Conservation (phyloP, 768 basidiomycete genomes). For the Porpolomopsis calyptriformis region DNA sequence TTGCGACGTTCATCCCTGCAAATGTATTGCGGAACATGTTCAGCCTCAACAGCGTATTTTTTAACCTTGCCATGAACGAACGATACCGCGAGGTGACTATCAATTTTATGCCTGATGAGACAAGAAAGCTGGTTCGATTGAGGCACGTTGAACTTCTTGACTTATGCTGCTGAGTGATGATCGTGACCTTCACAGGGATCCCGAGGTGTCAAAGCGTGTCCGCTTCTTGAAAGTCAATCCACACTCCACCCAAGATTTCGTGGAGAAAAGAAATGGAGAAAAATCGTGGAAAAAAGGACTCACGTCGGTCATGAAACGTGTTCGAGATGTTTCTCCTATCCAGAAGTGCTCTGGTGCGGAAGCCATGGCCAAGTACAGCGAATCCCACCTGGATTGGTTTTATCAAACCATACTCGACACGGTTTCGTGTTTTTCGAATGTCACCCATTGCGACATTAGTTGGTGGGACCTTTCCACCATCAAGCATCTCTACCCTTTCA, state of each 20-base stretch:
- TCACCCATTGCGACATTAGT: constrained; percentile 29
- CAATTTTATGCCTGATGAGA: background rate
- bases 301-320: background rate
- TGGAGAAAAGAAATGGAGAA: background rate
- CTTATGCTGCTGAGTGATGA: background rate
- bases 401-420: constrained; percentile 21
- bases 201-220: constrained; percentile 17
- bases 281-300: constrained; percentile 1
- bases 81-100: background rate
- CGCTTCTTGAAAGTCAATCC: constrained; percentile 12
- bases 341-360: background rate
- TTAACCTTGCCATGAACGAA: constrained; percentile 1
- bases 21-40: background rate
- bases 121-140: background rate
- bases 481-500: constrained; percentile 23
- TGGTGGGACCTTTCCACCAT: constrained; percentile 26
- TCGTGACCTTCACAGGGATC: constrained; percentile 11
- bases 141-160: background rate
- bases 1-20: constrained; percentile 1
- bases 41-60: constrained; percentile 4
- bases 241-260: constrained; percentile 8
- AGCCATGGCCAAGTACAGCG: background rate
- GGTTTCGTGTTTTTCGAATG: constrained; percentile 23
- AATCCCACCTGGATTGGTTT: constrained; percentile 16
- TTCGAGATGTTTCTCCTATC: constrained; percentile 6